phyloP scores from a whole-genome alignment of 768 basidiomycete genomes.

The Collybia mongolica region DNA sequence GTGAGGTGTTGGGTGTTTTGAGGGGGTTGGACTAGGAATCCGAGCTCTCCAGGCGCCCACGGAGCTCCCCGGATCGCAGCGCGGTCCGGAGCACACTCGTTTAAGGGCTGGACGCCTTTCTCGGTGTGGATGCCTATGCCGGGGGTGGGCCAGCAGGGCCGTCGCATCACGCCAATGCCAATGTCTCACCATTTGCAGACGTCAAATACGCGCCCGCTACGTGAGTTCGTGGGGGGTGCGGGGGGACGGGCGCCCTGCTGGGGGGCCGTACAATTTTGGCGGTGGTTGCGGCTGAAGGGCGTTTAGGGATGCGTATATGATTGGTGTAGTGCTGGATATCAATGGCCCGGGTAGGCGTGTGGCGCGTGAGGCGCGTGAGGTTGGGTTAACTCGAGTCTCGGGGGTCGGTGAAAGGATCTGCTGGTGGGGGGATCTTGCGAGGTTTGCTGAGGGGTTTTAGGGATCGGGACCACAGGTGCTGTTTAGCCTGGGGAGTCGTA shows the following conservation, averaged over 20 bases:
- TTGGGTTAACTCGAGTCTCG: conserved; percentile 14
- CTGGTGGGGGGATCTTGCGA: conserved; percentile 77
- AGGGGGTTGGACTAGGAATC: conserved; percentile 48
- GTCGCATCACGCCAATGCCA: conserved; percentile 1
- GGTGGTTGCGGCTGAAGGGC: conserved; percentile 62
- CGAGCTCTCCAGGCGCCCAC: conserved; percentile 38
- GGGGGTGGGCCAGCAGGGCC: conserved; percentile 2
- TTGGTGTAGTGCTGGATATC: conserved; percentile 73
- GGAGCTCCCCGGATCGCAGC: conserved; percentile 72
- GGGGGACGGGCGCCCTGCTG: conserved; percentile 29
- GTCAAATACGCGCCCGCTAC: conserved; percentile 56
- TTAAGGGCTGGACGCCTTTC: conserved; percentile 70
- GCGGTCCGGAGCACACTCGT: conserved; percentile 83
- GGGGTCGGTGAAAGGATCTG: conserved; percentile 58
- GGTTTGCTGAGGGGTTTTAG: conserved; percentile 73
- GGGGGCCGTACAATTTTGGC: conserved; percentile 67
- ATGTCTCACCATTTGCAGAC: conserved; percentile 50
- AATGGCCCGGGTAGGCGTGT: conserved; percentile 59
- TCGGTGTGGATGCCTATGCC: conserved; percentile 54
- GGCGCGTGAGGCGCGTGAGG: conserved; percentile 14
- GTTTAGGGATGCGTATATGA: conserved; percentile 77
- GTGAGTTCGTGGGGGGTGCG: conserved; percentile 44
- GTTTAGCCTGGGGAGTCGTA: conserved; percentile 6
- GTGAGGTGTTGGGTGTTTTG: conserved; percentile 51
- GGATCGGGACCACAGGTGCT: conserved; percentile 60